Evolutionary conservation across 768 basidiomycete species (phyloP).

Genomic region (Lyophyllum shimeji): DNA sequence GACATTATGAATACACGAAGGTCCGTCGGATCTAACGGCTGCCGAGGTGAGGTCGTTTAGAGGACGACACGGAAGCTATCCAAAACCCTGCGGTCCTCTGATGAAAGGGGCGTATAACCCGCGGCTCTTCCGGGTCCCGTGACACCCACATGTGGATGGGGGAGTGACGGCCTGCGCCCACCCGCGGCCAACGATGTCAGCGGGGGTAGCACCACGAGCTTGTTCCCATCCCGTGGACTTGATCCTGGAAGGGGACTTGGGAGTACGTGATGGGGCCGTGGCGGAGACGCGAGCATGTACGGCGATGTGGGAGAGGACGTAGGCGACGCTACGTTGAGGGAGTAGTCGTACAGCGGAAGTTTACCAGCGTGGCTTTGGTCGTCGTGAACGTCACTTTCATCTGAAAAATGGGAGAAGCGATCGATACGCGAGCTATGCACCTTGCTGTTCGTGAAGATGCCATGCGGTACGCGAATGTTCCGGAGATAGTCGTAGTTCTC

Average conservation of each 20-base stretch:
- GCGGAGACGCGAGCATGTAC: constrained; percentile 12
- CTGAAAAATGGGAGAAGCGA: constrained; percentile 43
- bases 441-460: constrained; percentile 75
- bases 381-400: constrained; percentile 42
- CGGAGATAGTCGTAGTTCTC: constrained; percentile 77
- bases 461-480: constrained; percentile 62
- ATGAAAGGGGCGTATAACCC: constrained; percentile 42
- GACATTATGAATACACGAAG: constrained; percentile 5
- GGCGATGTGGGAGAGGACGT: constrained; percentile 18
- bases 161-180: constrained; percentile 8
- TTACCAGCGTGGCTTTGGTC: constrained; percentile 23
- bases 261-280: constrained; percentile 10
- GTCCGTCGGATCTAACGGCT: constrained; percentile 1
- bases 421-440: constrained; percentile 40
- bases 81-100: constrained; percentile 60
- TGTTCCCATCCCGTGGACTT: neutral
- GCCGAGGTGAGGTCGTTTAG: constrained; percentile 21
- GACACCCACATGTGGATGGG: constrained; percentile 29
- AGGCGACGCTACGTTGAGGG: constrained; percentile 10
- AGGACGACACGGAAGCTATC: constrained; percentile 55
- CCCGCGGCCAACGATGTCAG: constrained; percentile 12
- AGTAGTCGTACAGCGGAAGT: constrained; percentile 19
- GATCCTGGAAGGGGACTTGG: constrained; percentile 6
- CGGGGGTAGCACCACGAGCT: constrained; percentile 19
- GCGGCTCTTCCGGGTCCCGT: constrained; percentile 5